A percentile compares a stretch with the other conserved stretches of the same genome.
Conservation (phyloP, 2,329 filamentous ascomycete species). For the Ascochyta rabiei region DNA sequence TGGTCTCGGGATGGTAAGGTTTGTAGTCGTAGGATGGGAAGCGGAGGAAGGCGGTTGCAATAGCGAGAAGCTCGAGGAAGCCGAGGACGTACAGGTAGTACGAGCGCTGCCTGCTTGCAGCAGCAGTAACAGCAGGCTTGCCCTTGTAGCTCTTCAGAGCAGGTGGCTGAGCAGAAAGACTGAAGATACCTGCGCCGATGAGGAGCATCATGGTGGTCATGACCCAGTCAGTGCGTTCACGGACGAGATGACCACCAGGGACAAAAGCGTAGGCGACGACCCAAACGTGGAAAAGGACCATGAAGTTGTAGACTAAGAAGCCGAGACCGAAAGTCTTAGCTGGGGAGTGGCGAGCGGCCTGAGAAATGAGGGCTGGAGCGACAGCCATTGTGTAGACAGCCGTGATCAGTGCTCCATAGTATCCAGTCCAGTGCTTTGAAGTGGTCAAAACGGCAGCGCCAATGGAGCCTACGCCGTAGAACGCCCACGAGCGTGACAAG, state of each 20-base stretch:
- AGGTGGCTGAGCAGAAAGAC: slow-evolving; percentile 61
- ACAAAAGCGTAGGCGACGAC: slow-evolving; percentile 98
- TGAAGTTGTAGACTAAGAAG: slow-evolving; percentile 89
- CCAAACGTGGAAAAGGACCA: slow-evolving; percentile 98
- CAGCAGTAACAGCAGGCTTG: slow-evolving; percentile 55
- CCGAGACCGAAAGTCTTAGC: slow-evolving; percentile 84
- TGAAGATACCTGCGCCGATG: slow-evolving; percentile 85
- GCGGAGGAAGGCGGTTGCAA: slow-evolving; percentile 82
- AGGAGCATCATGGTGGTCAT: slow-evolving; percentile 85
- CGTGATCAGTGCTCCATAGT: slow-evolving; percentile 78
- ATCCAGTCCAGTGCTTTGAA: slow-evolving; percentile 84
- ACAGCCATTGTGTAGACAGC: slow-evolving; percentile 83
- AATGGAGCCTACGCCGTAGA: slow-evolving; percentile 76
- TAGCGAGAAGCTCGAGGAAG: slow-evolving; percentile 78
- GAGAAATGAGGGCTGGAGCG: slow-evolving; percentile 74
- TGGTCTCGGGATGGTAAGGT: slow-evolving; percentile 86
- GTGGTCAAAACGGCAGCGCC: slow-evolving; percentile 80
- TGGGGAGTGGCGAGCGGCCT: slow-evolving; percentile 77
- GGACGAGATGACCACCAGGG: slow-evolving; percentile 87
- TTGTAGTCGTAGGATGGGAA: slow-evolving; percentile 93
- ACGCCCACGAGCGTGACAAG: slow-evolving; percentile 76
- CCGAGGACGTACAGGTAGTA: slow-evolving; percentile 76
- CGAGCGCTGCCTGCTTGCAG: slow-evolving; percentile 61
- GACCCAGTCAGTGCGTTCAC: slow-evolving; percentile 95
- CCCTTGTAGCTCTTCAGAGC: slow-evolving; percentile 49